Evolutionary conservation across 345 rosid species (phyloP).

Genomic region (Fremontodendron californicum): DNA sequence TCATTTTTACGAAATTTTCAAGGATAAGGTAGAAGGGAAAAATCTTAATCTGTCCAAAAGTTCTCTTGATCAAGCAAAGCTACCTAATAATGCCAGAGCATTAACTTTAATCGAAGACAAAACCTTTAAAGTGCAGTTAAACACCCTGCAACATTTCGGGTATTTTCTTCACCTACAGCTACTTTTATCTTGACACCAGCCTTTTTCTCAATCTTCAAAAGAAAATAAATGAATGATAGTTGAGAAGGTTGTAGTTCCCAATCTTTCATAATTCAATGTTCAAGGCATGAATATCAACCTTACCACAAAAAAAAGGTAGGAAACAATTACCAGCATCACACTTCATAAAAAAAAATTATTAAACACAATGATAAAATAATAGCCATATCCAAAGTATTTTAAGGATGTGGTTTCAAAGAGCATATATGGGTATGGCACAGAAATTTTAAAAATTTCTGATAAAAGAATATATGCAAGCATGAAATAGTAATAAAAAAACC

Average conservation of each 20-base stretch:
- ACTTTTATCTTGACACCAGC: not conserved
- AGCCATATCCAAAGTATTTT: not conserved
- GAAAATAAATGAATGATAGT: not conserved
- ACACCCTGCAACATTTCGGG: not conserved
- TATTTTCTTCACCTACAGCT: not conserved
- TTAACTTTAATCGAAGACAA: not conserved
- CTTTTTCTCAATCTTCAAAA: not conserved
- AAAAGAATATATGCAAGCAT: not conserved
- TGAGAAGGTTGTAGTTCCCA: no score
- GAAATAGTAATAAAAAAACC: not conserved
- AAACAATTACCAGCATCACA: not conserved
- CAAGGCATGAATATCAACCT: not conserved
- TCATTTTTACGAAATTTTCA: not conserved
- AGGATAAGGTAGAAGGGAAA: not conserved
- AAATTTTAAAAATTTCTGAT: not conserved
- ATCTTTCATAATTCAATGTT: not conserved
- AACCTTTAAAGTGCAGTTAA: not conserved
- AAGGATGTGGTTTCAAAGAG: not conserved
- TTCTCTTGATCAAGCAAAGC: not conserved
- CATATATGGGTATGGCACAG: not conserved
- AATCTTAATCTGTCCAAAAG: not conserved
- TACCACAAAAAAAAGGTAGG: no score
- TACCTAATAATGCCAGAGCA: not conserved
- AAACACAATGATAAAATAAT: not conserved
- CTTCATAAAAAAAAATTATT: not conserved